Conservation (phyloP, 306 rosid genomes). For the Aeschynomene evenia region DNA sequence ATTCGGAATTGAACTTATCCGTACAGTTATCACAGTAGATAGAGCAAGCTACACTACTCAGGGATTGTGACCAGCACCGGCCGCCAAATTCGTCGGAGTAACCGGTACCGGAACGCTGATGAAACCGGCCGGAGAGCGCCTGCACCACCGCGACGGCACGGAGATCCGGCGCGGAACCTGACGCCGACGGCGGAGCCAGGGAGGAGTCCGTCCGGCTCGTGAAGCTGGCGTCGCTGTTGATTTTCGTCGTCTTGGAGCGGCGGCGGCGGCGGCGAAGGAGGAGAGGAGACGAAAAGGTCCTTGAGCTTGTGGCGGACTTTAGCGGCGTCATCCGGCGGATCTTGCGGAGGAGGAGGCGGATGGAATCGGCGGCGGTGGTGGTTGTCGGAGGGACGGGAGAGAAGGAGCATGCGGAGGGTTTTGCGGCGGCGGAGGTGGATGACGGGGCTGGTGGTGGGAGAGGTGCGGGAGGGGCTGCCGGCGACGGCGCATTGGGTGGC, state of each 20-base stretch:
- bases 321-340: conserved; percentile 34
- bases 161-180: conserved; percentile 33
- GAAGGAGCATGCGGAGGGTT: conserved; percentile 89
- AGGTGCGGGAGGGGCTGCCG: conserved; percentile 67
- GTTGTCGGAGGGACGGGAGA: conserved; percentile 36
- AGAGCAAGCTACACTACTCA: conserved; percentile 50
- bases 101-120: conserved; percentile 65
- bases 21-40: conserved; percentile 35
- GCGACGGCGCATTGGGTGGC: conserved; percentile 89
- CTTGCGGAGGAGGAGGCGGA: conserved; percentile 30
- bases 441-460: conserved; percentile 80
- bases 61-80: conserved; percentile 81
- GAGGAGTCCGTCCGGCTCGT: conserved; percentile 34
- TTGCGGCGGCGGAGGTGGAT: conserved; percentile 87
- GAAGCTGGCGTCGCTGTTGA: background rate
- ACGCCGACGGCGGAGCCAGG: conserved; percentile 20
- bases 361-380: conserved; percentile 50
- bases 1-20: conserved; percentile 25
- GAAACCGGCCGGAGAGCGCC: conserved; percentile 59
- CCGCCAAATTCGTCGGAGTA: conserved; percentile 84
- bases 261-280: conserved; percentile 56
- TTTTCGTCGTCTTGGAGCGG: conserved; percentile 49
- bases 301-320: conserved; percentile 69
- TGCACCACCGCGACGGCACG: conserved; percentile 38
- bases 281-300: conserved; percentile 82